Evolutionary conservation across 2,329 filamentous ascomycete genomes (phyloP), one percentile per base, ranked within the genome.

Genomic region (Aureobasidium namibiae): DNA sequence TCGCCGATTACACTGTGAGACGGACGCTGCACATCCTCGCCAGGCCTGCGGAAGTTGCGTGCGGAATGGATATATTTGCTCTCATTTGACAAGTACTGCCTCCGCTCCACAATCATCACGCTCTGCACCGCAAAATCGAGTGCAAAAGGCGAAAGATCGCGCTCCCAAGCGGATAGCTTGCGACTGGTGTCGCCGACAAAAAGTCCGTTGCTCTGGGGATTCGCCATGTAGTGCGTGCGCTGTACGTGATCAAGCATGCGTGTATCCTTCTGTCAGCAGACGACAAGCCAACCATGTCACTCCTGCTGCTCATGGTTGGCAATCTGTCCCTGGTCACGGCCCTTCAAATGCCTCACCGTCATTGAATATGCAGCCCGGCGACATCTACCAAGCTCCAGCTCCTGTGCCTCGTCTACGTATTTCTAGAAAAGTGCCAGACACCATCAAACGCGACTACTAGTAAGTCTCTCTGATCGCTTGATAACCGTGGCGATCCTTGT

Each of bases 61-160:
- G 11, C 53, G 53, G 4, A 56, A 56, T 56, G 53, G 41, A 2
- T 45, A 56, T 14, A 56, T 46, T 23, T 56, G 53, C 39, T 56
- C 53, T 21, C 46, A 56, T 29, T 29, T 56, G 16, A 56, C 39
- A n/a, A 56, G 39, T 34, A 44, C 29, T 26, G 53, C 31, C n/a
- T 21, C 31, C 3, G 39, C 52, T 42, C 26, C 52, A 10, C 52
- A 38, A 3, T 38, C 13, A 34, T 34, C 49, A 24, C 52, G 52
- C 16, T 23, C 52, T 10, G 16, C 41, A 18, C 41, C 41, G 14
- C 41, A 39, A 14, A 46, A 38, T 29, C 26, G 39, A 5, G 53
- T 56, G 2, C 41, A 56, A 11, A 56, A 56, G 21, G 21, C 18
- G 13, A 56, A 56, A 56, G 31, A 44, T 5, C 38, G 52, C 23